Base-by-base conservation (phyloP, 352 stramenopile genomes). In the Elongisporangium anandrum region DNA sequence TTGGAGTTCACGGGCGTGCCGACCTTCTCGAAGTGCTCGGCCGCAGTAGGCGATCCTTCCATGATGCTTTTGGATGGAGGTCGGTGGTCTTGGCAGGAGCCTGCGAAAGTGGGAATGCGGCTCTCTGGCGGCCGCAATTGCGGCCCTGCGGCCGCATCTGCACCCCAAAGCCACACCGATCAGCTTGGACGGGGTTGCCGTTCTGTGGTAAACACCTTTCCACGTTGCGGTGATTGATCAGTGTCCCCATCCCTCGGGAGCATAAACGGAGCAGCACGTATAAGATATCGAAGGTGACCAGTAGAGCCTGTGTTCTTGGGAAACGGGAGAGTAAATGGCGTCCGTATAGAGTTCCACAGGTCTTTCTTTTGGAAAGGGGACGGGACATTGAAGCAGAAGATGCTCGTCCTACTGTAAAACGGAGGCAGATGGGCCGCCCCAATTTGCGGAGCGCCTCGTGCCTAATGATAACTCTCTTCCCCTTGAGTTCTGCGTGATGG, bases 21-120 rank as follows among this genome's bases (percentile, higher is more conserved):
- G 34, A 39, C 45, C 38, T 70, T 70, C 48, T 70, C 64, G 52
- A 64, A 70, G 26, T 56, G 51, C 17, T 70, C 64, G 16, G 47
- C 50, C 19, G 59, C 64, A 47, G 64, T 45, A 12, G 34, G 34
- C 16, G 34, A 45, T 45, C 34, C 34, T 7, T 45, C 34, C 34
- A 45, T 45, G 8, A 17, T 45, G 34, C 10, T 45, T n/a, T n/a
- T n/a, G n/a, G n/a, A n/a, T n/a, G n/a, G n/a, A n/a, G 34, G 5
- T 12, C 2, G 34, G 10, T 3, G 1, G 34, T 45, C 34, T 45
- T 45, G 34, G 34, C 34, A 45, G 34, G 4, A 45, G 34, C 34
- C 34, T 45, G 34, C 34, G 13, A 45, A 45, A 45, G 34, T 45
- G 12, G 34, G 34, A 45, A 45, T 45, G 34, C 34, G 34, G 34